Evolutionary conservation across 2,329 filamentous ascomycete genomes (phyloP), one percentile per base, ranked within the genome.

Genomic region (Calonectria honghensis): DNA sequence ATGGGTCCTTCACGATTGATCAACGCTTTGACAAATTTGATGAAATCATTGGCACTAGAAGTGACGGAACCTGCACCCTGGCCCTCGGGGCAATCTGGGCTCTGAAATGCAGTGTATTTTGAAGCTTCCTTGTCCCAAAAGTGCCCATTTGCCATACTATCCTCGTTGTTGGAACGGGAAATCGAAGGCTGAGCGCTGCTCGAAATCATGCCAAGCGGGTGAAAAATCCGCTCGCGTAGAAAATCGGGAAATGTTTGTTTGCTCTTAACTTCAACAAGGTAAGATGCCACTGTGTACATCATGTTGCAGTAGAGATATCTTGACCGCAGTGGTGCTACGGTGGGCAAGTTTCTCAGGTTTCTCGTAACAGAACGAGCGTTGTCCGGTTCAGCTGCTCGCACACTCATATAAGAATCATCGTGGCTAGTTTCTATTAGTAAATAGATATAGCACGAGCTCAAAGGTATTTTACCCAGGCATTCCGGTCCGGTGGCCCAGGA

Each of bases 11-110:
- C 66, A 0, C 50, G 72, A 54, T 81, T 78, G 71, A 83, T 74
- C 41, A 84, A 59, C 0, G 81, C 81, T 41, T 77, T 76, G 59
- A 83, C 74, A 70, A 78, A 84, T 65, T 79, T 82, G 70, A 82
- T 70, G 57, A 81, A 81, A 64, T 84, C 82, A 27, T 78, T 79
- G 10, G 75, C 81, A 6, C 78, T 83, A 0, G 82, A 76, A 13
- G 83, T 67, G 6, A 84, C 72, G 0, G 79, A 82, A 3, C 82
- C 82, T 0, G 83, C 82, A 0, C 82, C 83, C 59, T 84, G 79
- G 1, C 75, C 80, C 65, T 84, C 83, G 0, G 79, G 79, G 6
- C 73, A 75, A 29, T 81, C 68, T 1, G 35, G 64, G 20, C 57
- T 66, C 0, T 70, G 73, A 0, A 78, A 35, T 2, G 67, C 59